Percentiles rank a stretch among this genome's conserved stretches.
phyloP scores from a whole-genome alignment of 2,329 filamentous ascomycete genomes.

The Scytalidium sp. region DNA sequence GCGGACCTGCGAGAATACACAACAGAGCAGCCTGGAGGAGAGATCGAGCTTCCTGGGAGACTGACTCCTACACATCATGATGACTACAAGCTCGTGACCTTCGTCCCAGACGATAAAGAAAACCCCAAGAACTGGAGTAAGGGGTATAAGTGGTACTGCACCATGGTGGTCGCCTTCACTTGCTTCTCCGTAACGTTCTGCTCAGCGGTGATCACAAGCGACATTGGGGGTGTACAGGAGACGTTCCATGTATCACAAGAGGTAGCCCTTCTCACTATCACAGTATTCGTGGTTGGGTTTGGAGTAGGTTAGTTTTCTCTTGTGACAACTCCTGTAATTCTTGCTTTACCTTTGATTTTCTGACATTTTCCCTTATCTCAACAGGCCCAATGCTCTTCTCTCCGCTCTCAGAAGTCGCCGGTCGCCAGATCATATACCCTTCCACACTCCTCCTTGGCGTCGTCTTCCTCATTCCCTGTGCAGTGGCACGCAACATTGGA shows the following conservation, averaged over 20 bases:
- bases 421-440: slow-evolving; percentile 35
- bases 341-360: too few relatives aligned
- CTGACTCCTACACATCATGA: too few relatives aligned
- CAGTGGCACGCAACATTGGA: slow-evolving; percentile 67
- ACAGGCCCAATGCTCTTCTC: too few relatives aligned
- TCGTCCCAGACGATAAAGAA: slow-evolving; percentile 66
- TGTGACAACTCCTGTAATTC: too few relatives aligned
- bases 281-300: slow-evolving; percentile 78
- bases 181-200: slow-evolving; percentile 68
- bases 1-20: slow-evolving; percentile 68
- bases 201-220: slow-evolving; percentile 75
- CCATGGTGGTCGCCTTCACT: slow-evolving; percentile 76
- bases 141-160: slow-evolving; percentile 76
- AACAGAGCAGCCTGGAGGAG: slow-evolving; percentile 56
- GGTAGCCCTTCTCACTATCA: slow-evolving; percentile 69
- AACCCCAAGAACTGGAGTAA: slow-evolving; percentile 88
- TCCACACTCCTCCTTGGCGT: slow-evolving; percentile 32
- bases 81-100: slow-evolving; percentile 70
- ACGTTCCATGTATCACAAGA: slow-evolving; percentile 69
- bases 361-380: too few relatives aligned
- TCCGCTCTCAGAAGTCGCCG: slow-evolving; percentile 41
- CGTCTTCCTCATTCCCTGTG: slow-evolving; percentile 53
- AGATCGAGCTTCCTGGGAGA: too few relatives aligned
- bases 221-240: slow-evolving; percentile 60
- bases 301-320: too few relatives aligned